Conservation (phyloP, 192 early-diverging fungal genomes). For the Backusella macrospora region DNA sequence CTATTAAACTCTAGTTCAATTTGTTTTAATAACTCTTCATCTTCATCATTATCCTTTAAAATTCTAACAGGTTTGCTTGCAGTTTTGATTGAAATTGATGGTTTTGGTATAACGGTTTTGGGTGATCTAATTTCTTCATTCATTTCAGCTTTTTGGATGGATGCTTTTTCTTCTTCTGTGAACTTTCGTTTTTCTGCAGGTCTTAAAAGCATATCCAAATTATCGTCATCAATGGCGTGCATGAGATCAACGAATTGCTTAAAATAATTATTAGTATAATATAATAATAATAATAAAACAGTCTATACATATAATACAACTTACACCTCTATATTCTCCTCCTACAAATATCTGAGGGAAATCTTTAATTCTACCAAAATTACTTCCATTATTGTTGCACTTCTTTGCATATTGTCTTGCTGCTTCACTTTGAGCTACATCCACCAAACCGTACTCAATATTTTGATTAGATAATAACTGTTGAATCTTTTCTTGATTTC, state of each 20-base stretch:
- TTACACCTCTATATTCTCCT: constrained; percentile 51
- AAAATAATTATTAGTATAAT: background rate
- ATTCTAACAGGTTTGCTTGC: constrained; percentile 9
- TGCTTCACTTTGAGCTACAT: constrained; percentile 43
- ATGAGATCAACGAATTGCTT: constrained; percentile 33
- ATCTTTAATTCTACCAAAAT: constrained; percentile 33
- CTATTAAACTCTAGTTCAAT: constrained; percentile 25
- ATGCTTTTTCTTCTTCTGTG: constrained; percentile 6
- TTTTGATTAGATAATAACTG: constrained; percentile 37
- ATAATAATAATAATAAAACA: background rate
- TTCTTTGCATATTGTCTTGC: constrained; percentile 47
- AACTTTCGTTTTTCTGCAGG: constrained; percentile 18
- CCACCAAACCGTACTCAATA: constrained; percentile 47
- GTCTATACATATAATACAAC: background rate
- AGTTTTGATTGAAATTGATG: background rate
- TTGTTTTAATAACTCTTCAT: constrained; percentile 29
- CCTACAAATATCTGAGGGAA: constrained; percentile 54
- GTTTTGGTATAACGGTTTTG: background rate
- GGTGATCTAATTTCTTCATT: background rate
- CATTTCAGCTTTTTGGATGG: constrained; percentile 15
- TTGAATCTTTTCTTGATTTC: constrained; percentile 46
- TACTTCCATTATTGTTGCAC: constrained; percentile 38
- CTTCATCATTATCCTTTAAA: constrained; percentile 26
- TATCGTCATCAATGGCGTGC: constrained; percentile 24
- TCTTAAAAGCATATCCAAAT: constrained; percentile 18